Conservation (phyloP, 2,329 filamentous ascomycete species). For the Aspergillus thermomutatus region DNA sequence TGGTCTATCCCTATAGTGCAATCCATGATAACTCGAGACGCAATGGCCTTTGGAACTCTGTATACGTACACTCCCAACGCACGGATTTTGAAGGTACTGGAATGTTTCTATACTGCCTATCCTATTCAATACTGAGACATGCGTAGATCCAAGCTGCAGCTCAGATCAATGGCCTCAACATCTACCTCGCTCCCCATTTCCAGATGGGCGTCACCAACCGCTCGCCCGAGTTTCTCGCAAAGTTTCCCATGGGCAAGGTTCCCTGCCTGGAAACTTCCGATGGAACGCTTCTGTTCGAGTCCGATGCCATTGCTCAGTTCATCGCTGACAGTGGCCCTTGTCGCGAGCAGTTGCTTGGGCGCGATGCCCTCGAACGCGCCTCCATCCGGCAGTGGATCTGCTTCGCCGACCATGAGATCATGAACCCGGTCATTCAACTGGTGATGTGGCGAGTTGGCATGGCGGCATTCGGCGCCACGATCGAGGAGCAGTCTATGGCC, state of each 20-base stretch:
- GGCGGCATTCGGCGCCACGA: slow-evolving; percentile 17
- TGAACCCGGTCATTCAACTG: slow-evolving; percentile 16
- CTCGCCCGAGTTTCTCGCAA: slow-evolving; percentile 45
- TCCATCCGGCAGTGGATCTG: slow-evolving; percentile 47
- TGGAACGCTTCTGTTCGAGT: slow-evolving; percentile 46
- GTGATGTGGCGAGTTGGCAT: slow-evolving; percentile 19
- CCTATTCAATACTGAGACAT: too few relatives aligned
- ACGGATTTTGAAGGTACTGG: too few relatives aligned
- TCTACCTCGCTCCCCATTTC: slow-evolving; percentile 34
- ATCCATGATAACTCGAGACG: too few relatives aligned
- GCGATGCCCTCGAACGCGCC: slow-evolving; percentile 40
- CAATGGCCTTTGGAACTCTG: too few relatives aligned
- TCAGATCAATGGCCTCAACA: slow-evolving; percentile 35
- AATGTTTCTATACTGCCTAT: too few relatives aligned
- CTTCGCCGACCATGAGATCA: slow-evolving; percentile 37
- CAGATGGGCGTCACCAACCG: slow-evolving; percentile 43
- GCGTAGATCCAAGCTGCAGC: slow-evolving; percentile 28
- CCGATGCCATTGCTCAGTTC: slow-evolving; percentile 47
- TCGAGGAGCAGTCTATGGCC: slow-evolving; percentile 15
- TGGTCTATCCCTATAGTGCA: too few relatives aligned
- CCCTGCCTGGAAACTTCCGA: slow-evolving; percentile 49
- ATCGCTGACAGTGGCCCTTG: slow-evolving; percentile 47
- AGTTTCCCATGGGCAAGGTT: slow-evolving; percentile 53
- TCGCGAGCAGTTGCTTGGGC: slow-evolving; percentile 46
- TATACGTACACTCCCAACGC: too few relatives aligned